These are phyloP conservation scores for Tylopilus sp. DNA, from an alignment of 768 basidiomycete species.

Conservation along the genomic window DNA sequence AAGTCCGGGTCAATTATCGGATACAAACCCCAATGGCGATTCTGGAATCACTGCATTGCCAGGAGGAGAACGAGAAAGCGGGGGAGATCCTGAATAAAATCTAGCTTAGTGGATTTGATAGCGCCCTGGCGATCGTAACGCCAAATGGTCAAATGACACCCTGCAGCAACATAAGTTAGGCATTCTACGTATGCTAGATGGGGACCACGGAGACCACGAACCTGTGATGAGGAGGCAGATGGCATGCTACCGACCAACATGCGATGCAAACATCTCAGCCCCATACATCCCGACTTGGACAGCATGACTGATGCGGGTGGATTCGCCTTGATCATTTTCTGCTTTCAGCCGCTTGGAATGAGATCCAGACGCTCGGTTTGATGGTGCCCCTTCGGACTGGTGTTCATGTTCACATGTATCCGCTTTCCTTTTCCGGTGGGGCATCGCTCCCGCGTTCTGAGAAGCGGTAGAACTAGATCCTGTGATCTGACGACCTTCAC, in stretches of 20 bases:
- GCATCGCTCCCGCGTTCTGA: too few species aligned
- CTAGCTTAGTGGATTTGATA: not conserved
- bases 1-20: not conserved
- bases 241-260: conserved; percentile 3
- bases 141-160: not conserved
- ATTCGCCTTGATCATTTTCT: not conserved
- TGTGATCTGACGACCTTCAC: too few species aligned
- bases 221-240: not conserved
- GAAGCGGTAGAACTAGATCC: too few species aligned
- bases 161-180: not conserved
- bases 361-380: not conserved
- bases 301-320: not conserved
- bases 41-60: not conserved
- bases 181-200: not conserved
- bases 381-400: not conserved
- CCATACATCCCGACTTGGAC: not conserved
- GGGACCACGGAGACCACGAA: not conserved
- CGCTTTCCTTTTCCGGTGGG: not conserved
- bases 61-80: not conserved
- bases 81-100: not conserved
- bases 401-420: not conserved
- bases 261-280: conserved; percentile 2
- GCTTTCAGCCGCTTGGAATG: not conserved
- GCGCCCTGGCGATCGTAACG: not conserved
- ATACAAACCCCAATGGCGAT: not conserved